Conservation (phyloP, 139 green algal genomes). For the Nannochloris sp. region DNA sequence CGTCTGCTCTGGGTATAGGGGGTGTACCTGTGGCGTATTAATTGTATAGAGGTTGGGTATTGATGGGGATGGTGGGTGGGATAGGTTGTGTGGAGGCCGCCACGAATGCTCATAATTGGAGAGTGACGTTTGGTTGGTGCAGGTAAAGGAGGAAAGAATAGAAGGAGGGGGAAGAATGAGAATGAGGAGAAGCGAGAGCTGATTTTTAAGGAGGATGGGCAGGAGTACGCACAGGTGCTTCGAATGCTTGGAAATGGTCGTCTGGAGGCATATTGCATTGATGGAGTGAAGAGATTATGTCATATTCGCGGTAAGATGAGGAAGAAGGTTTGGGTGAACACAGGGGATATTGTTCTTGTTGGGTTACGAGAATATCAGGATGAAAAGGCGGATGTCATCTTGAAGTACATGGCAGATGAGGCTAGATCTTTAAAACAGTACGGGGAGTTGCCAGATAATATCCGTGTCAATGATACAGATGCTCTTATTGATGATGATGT, state of each 20-base stretch:
- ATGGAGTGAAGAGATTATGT: conserved; percentile 93
- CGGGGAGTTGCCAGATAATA: conserved; percentile 93
- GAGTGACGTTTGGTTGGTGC: background rate
- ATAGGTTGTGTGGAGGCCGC: too few relatives aligned
- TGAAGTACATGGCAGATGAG: conserved; percentile 97
- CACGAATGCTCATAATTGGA: too few relatives aligned
- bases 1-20: too few relatives aligned
- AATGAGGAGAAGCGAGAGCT: conserved; percentile 96
- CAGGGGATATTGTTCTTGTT: conserved; percentile 94
- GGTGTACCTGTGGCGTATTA: too few relatives aligned
- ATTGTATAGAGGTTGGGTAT: too few relatives aligned
- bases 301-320: conserved; percentile 99
- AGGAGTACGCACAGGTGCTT: conserved; percentile 92
- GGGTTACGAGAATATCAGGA: conserved; percentile 99
- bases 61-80: too few relatives aligned
- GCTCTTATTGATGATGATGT: conserved; percentile 53
- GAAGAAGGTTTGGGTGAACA: conserved; percentile 95
- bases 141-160: conserved; percentile 63
- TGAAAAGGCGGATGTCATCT: conserved; percentile 98
- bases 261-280: conserved; percentile 96
- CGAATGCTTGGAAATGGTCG: conserved; percentile 98
- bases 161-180: conserved; percentile 77
- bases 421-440: conserved; percentile 92
- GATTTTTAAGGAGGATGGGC: conserved; percentile 99
- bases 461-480: conserved; percentile 62